Percentiles rank a stretch among this genome's conserved stretches.
Evolutionary conservation across 805 yeast species (phyloP).

Genomic region (Clavispora asparagi): DNA sequence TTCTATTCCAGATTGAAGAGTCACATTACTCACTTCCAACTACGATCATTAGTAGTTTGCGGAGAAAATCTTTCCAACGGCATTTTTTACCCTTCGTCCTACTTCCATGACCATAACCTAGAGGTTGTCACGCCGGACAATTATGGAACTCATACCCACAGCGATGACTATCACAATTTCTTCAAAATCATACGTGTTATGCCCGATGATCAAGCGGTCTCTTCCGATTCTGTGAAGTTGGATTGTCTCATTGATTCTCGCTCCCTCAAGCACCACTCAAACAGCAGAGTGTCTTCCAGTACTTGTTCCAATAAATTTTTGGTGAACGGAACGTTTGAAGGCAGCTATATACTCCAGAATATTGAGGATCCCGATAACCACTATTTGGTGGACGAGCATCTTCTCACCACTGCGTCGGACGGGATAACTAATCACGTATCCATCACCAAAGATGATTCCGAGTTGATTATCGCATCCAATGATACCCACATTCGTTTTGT

Average conservation of each 20-base stretch:
- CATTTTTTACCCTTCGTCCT: slow-evolving; percentile 36
- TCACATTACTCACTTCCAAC: slow-evolving; percentile 52
- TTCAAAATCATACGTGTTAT: slow-evolving; percentile 32
- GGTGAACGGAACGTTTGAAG: slow-evolving; percentile 52
- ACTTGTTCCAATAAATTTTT: slow-evolving; percentile 37
- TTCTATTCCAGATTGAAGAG: slow-evolving; percentile 43
- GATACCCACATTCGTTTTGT: slow-evolving; percentile 40
- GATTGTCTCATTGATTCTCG: slow-evolving; percentile 38
- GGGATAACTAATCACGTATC: slow-evolving; percentile 50
- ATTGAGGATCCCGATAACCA: slow-evolving; percentile 20
- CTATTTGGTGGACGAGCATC: slow-evolving; percentile 25
- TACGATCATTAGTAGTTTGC: slow-evolving; percentile 46
- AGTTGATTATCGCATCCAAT: slow-evolving; percentile 46
- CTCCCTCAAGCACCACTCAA: slow-evolving; percentile 20
- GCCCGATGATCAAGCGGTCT: slow-evolving; percentile 19
- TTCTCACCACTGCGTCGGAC: slow-evolving; percentile 38
- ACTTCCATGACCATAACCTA: slow-evolving; percentile 25
- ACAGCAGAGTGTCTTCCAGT: slow-evolving; percentile 44
- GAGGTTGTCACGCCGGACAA: slow-evolving; percentile 15
- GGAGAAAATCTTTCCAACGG: slow-evolving; percentile 28
- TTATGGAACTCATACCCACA: slow-evolving; percentile 12
- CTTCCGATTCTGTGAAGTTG: slow-evolving; percentile 22
- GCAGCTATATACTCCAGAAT: slow-evolving; percentile 40
- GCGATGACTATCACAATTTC: slow-evolving; percentile 24
- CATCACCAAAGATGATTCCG: slow-evolving; percentile 24